Evolutionary conservation across 345 rosid genomes (phyloP), one percentile per base, ranked within the genome.

Genomic region (Carallia brachiata): DNA sequence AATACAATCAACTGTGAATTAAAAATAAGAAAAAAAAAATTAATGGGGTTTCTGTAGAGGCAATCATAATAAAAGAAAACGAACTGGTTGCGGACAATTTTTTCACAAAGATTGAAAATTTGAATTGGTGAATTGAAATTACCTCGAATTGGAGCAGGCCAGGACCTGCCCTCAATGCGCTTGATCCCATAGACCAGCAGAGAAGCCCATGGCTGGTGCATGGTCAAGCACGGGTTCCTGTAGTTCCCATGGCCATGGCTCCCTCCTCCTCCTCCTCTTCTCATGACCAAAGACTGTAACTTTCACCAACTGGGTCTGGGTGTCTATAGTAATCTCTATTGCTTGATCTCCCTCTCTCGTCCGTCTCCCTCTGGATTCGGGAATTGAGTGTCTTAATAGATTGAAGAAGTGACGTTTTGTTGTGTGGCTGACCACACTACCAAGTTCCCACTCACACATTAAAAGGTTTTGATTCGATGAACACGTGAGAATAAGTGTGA

Each of bases 121-220:
- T 28, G 23, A 27, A 16, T 17, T 4, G 60, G n/a, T 7, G 15
- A 31, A 32, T 6, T 37, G 16, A 30, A 1, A 59, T 76, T 1
- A 91, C 97, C 98, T 78, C 90, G 82, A 63, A 94, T 70, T 4
- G 98, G 98, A 47, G 97, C 73, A 63, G 95, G 86, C 98, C 97
- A 94, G 6, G 97, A 94, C 65, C 97, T 81, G 71, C 97, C 97
- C 81, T 91, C 98, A 54, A 94, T 80, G 67, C 97, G 96, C 67
- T 94, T 94, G 86, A 94, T 94, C 40, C 95, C 97, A 61, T 86
- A 55, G 66, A 91, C 88, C 4, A 91, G 83, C 37, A 94, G 79
- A 1, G 97, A 93, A 74, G 97, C 98, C 98, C 96, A 88, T 5
- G 98, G 97, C 72, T 91, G 98, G 76, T 91, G 98, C 96, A 94